Evolutionary conservation across 139 green algal genomes (phyloP).

Genomic region (Closterium sp.): DNA sequence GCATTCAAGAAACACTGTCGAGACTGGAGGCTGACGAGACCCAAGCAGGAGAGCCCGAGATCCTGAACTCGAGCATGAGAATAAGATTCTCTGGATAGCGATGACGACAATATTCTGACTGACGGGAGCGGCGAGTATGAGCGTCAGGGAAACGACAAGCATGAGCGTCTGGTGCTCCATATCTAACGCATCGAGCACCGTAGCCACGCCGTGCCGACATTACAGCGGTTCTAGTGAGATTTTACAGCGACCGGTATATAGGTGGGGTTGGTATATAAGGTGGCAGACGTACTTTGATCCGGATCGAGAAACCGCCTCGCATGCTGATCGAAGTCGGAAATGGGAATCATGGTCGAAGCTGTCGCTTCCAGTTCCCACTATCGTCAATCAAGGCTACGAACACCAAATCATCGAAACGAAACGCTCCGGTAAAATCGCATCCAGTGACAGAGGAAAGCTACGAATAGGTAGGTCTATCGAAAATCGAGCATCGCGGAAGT

Average conservation of each 20-base stretch:
- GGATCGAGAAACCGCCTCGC: constrained; percentile 34
- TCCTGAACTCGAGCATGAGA: too few relatives aligned
- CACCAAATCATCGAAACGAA: background rate
- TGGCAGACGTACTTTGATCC: constrained; percentile 18
- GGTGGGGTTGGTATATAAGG: too few relatives aligned
- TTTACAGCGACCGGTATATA: too few relatives aligned
- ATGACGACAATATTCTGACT: background rate
- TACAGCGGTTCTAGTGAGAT: background rate
- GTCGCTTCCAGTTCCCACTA: background rate
- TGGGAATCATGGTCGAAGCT: constrained; percentile 38
- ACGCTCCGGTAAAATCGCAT: background rate
- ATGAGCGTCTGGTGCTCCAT: too few relatives aligned
- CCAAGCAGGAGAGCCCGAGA: background rate
- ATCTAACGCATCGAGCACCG: too few relatives aligned
- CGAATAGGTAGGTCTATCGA: background rate
- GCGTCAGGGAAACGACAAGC: background rate
- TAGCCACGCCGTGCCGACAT: background rate
- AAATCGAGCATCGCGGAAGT: background rate
- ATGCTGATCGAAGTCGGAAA: constrained; percentile 52
- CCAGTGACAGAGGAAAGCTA: background rate
- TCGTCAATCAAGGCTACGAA: background rate
- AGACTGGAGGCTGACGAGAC: background rate
- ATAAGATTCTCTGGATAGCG: background rate
- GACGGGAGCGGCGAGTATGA: too few relatives aligned
- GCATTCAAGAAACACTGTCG: background rate